Percentiles rank a stretch among this genome's conserved stretches.
Conservation (phyloP, 148 eudicot genomes). For the Rhododendron molle region DNA sequence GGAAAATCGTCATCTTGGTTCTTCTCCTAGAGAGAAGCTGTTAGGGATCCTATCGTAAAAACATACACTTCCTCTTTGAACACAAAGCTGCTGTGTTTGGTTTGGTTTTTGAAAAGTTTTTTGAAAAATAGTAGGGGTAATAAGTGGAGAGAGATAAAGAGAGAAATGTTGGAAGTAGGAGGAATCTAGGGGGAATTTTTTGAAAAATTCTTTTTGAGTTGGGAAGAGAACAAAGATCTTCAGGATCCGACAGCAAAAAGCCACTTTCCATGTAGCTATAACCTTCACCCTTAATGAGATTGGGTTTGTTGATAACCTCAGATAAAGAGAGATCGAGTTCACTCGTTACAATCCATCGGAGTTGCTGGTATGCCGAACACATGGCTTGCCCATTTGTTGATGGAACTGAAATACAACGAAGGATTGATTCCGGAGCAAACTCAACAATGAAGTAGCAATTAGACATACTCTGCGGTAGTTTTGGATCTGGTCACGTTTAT, state of each 20-base stretch:
- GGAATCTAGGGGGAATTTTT: too few species aligned
- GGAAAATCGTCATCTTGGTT: neutral
- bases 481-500: constrained; percentile 8
- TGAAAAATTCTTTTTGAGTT: too few species aligned
- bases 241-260: neutral
- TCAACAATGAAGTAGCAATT: neutral
- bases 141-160: too few species aligned
- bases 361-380: neutral
- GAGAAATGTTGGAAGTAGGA: too few species aligned
- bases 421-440: neutral
- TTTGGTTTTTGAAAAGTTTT: too few species aligned
- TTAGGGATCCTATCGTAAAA: neutral
- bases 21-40: neutral
- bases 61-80: neutral
- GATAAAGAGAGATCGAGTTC: neutral
- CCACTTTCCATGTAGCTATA: neutral
- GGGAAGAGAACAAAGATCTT: too few species aligned
- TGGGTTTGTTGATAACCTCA: neutral
- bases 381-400: neutral
- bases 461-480: neutral
- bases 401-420: neutral
- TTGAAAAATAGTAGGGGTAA: too few species aligned
- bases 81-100: too few species aligned
- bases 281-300: neutral
- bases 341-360: neutral